These are phyloP conservation scores for Saitozyma sp. DNA, from an alignment of 768 basidiomycete genomes.

Conservation along the genomic window DNA sequence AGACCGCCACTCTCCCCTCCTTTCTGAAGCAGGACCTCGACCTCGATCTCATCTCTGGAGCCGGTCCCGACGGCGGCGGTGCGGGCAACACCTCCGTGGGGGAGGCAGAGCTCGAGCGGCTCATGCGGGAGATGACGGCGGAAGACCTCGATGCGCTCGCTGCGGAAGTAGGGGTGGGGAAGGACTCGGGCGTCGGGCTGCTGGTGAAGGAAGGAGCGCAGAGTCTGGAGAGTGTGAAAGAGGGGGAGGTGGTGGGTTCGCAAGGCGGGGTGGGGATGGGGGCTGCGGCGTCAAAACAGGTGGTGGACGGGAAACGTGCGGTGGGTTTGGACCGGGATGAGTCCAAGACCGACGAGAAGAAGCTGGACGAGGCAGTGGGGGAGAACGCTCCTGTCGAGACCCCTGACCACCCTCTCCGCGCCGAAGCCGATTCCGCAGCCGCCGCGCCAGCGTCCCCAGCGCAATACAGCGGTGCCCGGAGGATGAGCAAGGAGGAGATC, in stretches of 20 bases:
- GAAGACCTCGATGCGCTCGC: slow-evolving; percentile 36
- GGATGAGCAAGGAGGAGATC: slow-evolving; percentile 20
- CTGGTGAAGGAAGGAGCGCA: slow-evolving; percentile 2
- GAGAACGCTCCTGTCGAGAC: not conserved
- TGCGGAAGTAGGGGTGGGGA: slow-evolving; percentile 22
- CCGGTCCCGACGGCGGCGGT: not conserved
- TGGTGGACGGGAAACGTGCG: too few relatives aligned
- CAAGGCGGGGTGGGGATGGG: not conserved
- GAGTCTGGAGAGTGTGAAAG: not conserved
- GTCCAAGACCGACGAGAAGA: not conserved
- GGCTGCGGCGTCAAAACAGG: not conserved
- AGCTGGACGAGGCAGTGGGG: not conserved
- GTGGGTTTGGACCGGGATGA: not conserved
- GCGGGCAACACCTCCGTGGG: slow-evolving; percentile 19
- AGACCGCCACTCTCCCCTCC: slow-evolving; percentile 27
- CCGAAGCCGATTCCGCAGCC: not conserved
- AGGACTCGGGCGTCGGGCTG: slow-evolving; percentile 9
- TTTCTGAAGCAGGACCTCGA: slow-evolving; percentile 45
- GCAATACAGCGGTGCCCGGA: not conserved
- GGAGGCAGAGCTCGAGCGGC: slow-evolving; percentile 37
- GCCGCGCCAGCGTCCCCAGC: too few relatives aligned
- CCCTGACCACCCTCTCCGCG: not conserved
- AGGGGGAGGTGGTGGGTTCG: not conserved
- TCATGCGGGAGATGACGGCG: slow-evolving; percentile 43
- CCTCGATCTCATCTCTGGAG: slow-evolving; percentile 2